phyloP scores from a whole-genome alignment of 495 filamentous ascomycete species.

The Talaromyces trachyspermus region DNA sequence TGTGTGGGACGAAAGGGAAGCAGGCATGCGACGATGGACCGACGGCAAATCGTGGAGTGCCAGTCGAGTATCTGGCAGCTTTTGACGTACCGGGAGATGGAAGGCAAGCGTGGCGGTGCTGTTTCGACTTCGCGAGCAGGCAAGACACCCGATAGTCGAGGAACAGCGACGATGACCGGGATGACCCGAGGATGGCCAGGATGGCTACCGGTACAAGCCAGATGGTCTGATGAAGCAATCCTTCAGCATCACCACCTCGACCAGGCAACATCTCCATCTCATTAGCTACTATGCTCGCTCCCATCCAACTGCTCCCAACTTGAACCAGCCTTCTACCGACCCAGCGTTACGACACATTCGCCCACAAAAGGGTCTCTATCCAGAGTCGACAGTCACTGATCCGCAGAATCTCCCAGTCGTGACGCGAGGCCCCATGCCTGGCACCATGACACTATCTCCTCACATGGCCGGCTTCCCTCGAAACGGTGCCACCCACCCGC shows the following conservation, averaged over 20 bases:
- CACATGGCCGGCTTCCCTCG: constrained; percentile 45
- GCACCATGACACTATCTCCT: constrained; percentile 45
- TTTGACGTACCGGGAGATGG: constrained; percentile 98
- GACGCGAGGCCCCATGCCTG: constrained; percentile 55
- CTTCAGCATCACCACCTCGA: constrained; percentile 93
- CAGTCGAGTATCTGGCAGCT: constrained; percentile 93
- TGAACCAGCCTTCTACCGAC: constrained; percentile 75
- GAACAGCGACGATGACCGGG: constrained; percentile 68
- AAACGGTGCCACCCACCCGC: constrained; percentile 35
- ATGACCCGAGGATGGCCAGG: constrained; percentile 73
- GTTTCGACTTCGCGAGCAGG: constrained; percentile 52
- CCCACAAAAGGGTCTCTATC: constrained; percentile 88
- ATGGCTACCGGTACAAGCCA: constrained; percentile 95
- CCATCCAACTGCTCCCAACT: constrained; percentile 53
- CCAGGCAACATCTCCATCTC: constrained; percentile 84
- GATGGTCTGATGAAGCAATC: constrained; percentile 99
- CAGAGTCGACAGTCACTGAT: constrained; percentile 92
- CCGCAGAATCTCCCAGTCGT: constrained; percentile 60
- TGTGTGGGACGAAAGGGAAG: constrained; percentile 98
- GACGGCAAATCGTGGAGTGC: constrained; percentile 99
- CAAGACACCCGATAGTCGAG: constrained; percentile 75
- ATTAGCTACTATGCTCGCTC: constrained; percentile 94
- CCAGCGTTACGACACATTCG: constrained; percentile 73
- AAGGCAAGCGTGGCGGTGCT: constrained; percentile 77
- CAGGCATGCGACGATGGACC: constrained; percentile 97